Evolutionary conservation across 495 filamentous ascomycete genomes (phyloP).

Genomic region (Cryomyces minteri): DNA sequence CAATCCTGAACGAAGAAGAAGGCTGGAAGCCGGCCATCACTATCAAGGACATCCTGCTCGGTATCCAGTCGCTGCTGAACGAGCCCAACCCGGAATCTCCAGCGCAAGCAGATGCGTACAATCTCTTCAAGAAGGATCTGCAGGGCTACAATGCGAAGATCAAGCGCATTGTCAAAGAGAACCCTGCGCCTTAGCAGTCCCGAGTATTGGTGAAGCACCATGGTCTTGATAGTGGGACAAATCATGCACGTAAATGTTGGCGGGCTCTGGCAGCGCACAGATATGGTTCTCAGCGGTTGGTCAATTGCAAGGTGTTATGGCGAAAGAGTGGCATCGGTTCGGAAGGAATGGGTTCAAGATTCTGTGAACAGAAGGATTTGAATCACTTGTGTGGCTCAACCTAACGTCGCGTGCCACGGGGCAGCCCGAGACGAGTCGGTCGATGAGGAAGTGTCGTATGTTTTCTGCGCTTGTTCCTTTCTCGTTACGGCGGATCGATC

Average conservation of each 20-base stretch:
- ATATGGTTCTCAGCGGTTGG: too few species aligned
- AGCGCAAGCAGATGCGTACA: slow-evolving; percentile 94
- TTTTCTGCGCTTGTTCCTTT: too few species aligned
- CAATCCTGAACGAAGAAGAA: slow-evolving; percentile 96
- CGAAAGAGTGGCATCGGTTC: not conserved
- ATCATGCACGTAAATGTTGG: not conserved
- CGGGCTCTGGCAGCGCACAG: not conserved
- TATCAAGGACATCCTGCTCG: slow-evolving; percentile 88
- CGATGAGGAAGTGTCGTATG: too few species aligned
- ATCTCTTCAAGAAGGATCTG: slow-evolving; percentile 84
- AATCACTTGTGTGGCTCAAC: too few species aligned
- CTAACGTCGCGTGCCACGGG: too few species aligned
- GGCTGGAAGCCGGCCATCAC: slow-evolving; percentile 98
- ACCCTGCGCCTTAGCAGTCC: slow-evolving; percentile 36
- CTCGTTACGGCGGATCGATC: too few species aligned
- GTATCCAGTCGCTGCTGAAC: slow-evolving; percentile 86
- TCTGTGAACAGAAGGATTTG: too few species aligned
- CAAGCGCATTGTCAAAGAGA: slow-evolving; percentile 69
- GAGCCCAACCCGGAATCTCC: slow-evolving; percentile 96
- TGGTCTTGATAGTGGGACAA: not conserved
- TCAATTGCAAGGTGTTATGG: not conserved
- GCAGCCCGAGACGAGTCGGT: too few species aligned
- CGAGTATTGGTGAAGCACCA: too few species aligned
- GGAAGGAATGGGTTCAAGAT: not conserved
- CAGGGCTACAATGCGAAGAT: slow-evolving; percentile 77